Evolutionary conservation across 257 asterid species (phyloP).

Genomic region (Solanum pennellii): DNA sequence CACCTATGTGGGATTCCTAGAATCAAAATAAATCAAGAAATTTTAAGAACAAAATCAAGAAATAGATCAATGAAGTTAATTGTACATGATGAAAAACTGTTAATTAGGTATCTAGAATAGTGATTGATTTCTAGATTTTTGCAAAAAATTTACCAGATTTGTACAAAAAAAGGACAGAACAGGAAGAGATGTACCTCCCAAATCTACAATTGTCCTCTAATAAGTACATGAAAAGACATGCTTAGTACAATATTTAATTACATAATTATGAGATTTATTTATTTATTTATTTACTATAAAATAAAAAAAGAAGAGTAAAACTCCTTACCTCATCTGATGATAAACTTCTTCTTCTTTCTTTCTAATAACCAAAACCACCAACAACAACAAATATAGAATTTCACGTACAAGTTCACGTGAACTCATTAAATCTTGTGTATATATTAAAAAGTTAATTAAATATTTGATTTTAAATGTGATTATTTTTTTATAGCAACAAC

Average conservation of each 20-base stretch:
- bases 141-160: neutral
- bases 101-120: neutral
- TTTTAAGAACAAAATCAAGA: neutral
- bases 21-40: neutral
- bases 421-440: too few relatives aligned
- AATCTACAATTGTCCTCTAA: slow-evolving; percentile 11
- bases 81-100: neutral
- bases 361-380: neutral
- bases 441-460: neutral
- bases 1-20: too few relatives aligned
- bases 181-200: slow-evolving; percentile 15
- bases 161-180: neutral
- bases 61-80: neutral
- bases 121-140: neutral
- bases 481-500: neutral
- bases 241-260: neutral
- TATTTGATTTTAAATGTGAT: neutral
- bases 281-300: neutral
- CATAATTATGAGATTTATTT: neutral
- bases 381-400: neutral
- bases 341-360: neutral
- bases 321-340: neutral
- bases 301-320: neutral
- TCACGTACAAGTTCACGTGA: neutral
- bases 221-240: slow-evolving; percentile 17